Conservation (phyloP, 1,139 yeast genomes). For the Meyerozyma carpophila region DNA sequence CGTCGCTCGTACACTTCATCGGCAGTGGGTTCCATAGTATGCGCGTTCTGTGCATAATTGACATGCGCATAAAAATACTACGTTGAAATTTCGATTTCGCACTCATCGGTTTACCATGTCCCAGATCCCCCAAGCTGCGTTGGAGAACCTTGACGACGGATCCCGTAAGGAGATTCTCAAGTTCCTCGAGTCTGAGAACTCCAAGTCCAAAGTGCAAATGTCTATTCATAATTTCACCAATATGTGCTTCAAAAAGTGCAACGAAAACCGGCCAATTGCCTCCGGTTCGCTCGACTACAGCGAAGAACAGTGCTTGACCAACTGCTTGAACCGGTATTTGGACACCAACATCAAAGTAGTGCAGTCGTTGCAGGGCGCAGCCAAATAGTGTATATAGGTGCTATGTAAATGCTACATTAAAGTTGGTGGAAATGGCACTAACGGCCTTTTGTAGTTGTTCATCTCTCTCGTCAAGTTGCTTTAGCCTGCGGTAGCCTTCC, state of each 20-base stretch:
- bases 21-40: background rate
- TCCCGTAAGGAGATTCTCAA: constrained; percentile 70
- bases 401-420: background rate
- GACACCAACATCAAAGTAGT: constrained; percentile 87
- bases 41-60: background rate
- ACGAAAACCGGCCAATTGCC: constrained; percentile 44
- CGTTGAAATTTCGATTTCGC: background rate
- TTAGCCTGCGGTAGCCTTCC: background rate
- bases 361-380: constrained; percentile 25
- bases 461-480: background rate
- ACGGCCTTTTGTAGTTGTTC: background rate
- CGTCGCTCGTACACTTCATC: background rate
- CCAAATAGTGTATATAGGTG: constrained; percentile 1
- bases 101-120: constrained; percentile 36
- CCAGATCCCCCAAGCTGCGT: constrained; percentile 51
- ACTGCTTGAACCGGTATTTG: constrained; percentile 80
- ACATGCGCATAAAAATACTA: background rate
- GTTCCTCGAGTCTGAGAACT: constrained; percentile 77
- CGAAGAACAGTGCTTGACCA: constrained; percentile 71
- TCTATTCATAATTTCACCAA: constrained; percentile 84
- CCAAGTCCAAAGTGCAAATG: constrained; percentile 84
- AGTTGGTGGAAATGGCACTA: background rate
- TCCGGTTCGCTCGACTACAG: constrained; percentile 45
- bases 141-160: constrained; percentile 62
- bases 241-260: constrained; percentile 85